Evolutionary conservation across 73 alveolate species (phyloP).

Genomic region (Uronychia setigera): DNA sequence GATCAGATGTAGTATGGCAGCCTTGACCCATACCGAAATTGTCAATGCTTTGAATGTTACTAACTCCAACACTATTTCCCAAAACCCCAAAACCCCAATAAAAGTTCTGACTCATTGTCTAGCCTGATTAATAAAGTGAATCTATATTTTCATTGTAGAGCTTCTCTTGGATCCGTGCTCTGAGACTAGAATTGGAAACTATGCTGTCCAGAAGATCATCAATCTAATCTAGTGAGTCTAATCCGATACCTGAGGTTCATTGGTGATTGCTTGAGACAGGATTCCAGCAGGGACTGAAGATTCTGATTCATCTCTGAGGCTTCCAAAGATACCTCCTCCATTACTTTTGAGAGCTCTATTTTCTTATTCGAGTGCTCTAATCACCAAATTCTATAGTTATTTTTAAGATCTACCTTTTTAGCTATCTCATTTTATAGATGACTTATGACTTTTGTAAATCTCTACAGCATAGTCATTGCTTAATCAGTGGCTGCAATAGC

Average conservation of each 20-base stretch:
- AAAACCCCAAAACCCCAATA: no score
- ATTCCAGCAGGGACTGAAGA: not conserved
- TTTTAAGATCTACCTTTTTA: not conserved
- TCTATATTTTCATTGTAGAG: no score
- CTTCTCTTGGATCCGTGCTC: no score
- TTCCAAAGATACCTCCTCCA: not conserved
- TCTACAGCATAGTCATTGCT: constrained; percentile 2
- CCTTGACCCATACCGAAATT: no score
- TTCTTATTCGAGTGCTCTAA: not conserved
- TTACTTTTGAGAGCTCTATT: not conserved
- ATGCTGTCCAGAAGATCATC: not conserved
- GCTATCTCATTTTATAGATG: constrained; percentile 16
- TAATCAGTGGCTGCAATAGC: constrained; percentile 5
- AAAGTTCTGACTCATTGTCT: no score
- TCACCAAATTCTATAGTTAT: not conserved
- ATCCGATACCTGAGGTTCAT: not conserved
- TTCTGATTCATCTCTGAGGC: not conserved
- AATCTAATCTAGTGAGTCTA: not conserved
- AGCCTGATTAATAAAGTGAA: no score
- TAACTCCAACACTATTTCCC: no score
- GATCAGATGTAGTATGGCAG: no score
- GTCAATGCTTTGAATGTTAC: no score
- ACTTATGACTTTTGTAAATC: constrained; percentile 10
- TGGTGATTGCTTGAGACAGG: not conserved
- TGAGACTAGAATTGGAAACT: not conserved